Conservation (phyloP, 129 eudicot species). For the Centrapalus pauciflorus region DNA sequence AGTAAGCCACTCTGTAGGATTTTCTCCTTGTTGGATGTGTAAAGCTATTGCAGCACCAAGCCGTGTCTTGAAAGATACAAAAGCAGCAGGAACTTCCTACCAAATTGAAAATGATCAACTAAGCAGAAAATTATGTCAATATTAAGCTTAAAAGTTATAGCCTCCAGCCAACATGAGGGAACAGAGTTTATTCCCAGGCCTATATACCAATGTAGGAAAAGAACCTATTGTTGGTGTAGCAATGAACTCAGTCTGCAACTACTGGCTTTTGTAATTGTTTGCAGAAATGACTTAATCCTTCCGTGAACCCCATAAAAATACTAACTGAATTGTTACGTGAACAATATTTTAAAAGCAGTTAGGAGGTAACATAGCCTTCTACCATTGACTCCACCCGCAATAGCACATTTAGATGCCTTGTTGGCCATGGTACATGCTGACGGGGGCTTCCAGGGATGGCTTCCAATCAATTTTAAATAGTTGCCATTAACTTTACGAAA, state of each 20-base stretch:
- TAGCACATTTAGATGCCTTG: too few species aligned
- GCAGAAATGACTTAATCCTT: too few species aligned
- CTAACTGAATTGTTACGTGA: too few species aligned
- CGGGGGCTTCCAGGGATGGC: too few species aligned
- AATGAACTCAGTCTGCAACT: background rate
- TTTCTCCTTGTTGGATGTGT: slow-evolving; percentile 63
- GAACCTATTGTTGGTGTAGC: background rate
- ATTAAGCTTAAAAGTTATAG: slow-evolving; percentile 3
- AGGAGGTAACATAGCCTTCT: too few species aligned
- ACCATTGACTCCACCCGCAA: too few species aligned
- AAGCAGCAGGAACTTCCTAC: slow-evolving; percentile 86
- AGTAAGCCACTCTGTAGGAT: slow-evolving; percentile 87
- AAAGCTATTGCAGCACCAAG: slow-evolving; percentile 59
- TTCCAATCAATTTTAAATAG: too few species aligned
- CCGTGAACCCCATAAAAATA: too few species aligned
- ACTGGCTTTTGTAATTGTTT: too few species aligned
- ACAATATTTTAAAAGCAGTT: too few species aligned
- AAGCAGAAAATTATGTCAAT: slow-evolving; percentile 8
- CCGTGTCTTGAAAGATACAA: slow-evolving; percentile 85
- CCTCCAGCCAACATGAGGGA: background rate
- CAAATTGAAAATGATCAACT: slow-evolving; percentile 10
- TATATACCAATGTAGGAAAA: background rate
- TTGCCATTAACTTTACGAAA: background rate
- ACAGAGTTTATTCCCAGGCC: background rate
- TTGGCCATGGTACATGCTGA: too few species aligned